A percentile compares a stretch with the other conserved stretches of the same genome.
Conservation (phyloP, 345 rosid genomes). For the Salix exigua region DNA sequence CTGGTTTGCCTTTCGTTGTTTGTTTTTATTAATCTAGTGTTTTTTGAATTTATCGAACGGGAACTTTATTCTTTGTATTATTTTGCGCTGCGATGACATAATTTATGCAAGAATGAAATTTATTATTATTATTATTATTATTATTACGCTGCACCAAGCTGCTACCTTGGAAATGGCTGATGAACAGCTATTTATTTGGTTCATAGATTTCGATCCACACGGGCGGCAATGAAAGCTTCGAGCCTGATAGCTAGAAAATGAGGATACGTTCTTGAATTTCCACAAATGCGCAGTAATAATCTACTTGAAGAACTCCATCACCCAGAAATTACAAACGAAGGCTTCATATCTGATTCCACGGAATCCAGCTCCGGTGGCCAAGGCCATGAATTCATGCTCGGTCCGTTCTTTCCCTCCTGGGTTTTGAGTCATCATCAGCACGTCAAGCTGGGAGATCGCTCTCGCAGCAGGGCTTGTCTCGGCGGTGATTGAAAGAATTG, state of each 20-base stretch:
- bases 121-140: too few relatives aligned
- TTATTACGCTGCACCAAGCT: not conserved
- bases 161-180: not conserved
- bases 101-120: too few relatives aligned
- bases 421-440: not conserved
- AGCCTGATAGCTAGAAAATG: not conserved
- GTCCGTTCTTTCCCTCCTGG: constrained; percentile 7
- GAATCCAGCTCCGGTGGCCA: constrained; percentile 29
- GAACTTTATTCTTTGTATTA: too few relatives aligned
- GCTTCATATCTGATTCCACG: not conserved
- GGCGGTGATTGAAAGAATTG: constrained; percentile 9
- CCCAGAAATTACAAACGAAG: constrained; percentile 12
- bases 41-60: too few relatives aligned
- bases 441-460: not conserved
- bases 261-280: not conserved
- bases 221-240: not conserved
- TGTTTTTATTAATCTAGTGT: too few relatives aligned
- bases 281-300: not conserved
- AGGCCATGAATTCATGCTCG: not conserved
- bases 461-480: constrained; percentile 3
- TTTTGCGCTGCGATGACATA: too few relatives aligned
- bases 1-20: not conserved
- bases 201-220: not conserved
- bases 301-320: constrained; percentile 36
- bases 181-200: not conserved